A percentile compares a stretch with the other conserved stretches of the same genome.
These are phyloP conservation scores for Logfia minima DNA, from an alignment of 129 eudicot species.

Conservation along the genomic window DNA sequence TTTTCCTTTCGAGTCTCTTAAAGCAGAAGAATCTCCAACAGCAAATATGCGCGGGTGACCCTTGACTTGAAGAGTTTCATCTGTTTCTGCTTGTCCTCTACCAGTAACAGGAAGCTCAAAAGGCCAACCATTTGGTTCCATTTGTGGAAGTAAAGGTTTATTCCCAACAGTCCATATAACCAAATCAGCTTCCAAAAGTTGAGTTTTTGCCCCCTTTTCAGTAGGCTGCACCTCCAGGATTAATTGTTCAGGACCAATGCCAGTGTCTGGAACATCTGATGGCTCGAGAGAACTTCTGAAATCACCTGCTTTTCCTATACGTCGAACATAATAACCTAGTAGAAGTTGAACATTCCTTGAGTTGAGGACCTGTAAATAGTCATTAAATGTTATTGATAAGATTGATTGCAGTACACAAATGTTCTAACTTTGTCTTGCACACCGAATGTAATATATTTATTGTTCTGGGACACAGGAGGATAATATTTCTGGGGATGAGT, in stretches of 20 bases:
- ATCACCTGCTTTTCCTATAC: slow-evolving; percentile 48
- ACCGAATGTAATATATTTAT: background rate
- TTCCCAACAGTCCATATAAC: slow-evolving; percentile 96
- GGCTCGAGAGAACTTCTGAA: slow-evolving; percentile 25
- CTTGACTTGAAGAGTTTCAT: slow-evolving; percentile 94
- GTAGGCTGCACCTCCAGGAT: slow-evolving; percentile 71
- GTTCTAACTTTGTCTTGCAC: background rate
- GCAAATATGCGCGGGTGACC: slow-evolving; percentile 99
- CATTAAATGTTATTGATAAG: background rate
- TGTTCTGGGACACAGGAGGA: background rate
- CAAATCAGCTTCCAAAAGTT: slow-evolving; percentile 74
- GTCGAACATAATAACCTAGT: slow-evolving; percentile 71
- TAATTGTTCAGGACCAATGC: slow-evolving; percentile 43
- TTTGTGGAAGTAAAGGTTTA: slow-evolving; percentile 72
- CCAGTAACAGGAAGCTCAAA: slow-evolving; percentile 77
- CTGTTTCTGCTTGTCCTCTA: slow-evolving; percentile 94
- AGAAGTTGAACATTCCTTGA: slow-evolving; percentile 80
- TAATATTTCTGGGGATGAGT: background rate
- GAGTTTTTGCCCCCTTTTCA: slow-evolving; percentile 68
- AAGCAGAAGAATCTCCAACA: slow-evolving; percentile 89
- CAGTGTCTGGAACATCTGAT: slow-evolving; percentile 22
- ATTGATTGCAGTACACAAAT: background rate
- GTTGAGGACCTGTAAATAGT: slow-evolving; percentile 59
- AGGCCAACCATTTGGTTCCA: slow-evolving; percentile 60
- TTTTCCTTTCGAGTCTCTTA: slow-evolving; percentile 74